Percentiles rank a stretch among this genome's conserved stretches.
Evolutionary conservation across 192 early-diverging fungal genomes (phyloP).

Genomic region (Chytriomyces hyalinus): DNA sequence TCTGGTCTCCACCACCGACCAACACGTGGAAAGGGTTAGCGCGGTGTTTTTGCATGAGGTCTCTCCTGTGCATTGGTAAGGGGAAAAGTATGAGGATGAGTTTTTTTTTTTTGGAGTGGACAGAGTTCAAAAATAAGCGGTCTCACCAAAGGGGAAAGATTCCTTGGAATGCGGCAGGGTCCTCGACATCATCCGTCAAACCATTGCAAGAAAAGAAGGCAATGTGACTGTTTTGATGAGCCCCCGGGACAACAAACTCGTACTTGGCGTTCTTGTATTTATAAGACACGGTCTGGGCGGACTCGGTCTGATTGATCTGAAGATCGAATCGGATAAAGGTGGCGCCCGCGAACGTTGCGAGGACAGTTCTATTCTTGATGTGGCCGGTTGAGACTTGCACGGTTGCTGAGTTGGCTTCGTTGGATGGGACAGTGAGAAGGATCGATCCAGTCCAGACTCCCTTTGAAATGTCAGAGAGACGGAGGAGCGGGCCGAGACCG

Average conservation of each 20-base stretch:
- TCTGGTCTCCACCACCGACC: slow-evolving; percentile 50
- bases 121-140: neutral
- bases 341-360: neutral
- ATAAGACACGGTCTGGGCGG: slow-evolving; percentile 1
- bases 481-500: slow-evolving; percentile 5
- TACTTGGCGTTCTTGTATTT: neutral
- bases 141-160: neutral
- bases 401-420: neutral
- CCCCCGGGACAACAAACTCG: neutral
- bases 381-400: neutral
- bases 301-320: neutral
- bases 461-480: neutral
- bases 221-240: neutral
- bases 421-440: neutral
- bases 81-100: neutral
- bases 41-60: slow-evolving; percentile 4
- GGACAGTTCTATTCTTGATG: neutral
- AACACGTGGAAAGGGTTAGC: slow-evolving; percentile 20
- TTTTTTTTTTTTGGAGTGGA: neutral
- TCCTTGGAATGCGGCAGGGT: neutral
- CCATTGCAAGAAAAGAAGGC: slow-evolving; percentile 27
- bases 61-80: neutral
- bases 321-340: neutral
- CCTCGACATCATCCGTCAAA: neutral
- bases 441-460: neutral